These are phyloP conservation scores for Pneumocystis murina DNA, from an alignment of 1,139 yeast genomes.

Conservation along the genomic window DNA sequence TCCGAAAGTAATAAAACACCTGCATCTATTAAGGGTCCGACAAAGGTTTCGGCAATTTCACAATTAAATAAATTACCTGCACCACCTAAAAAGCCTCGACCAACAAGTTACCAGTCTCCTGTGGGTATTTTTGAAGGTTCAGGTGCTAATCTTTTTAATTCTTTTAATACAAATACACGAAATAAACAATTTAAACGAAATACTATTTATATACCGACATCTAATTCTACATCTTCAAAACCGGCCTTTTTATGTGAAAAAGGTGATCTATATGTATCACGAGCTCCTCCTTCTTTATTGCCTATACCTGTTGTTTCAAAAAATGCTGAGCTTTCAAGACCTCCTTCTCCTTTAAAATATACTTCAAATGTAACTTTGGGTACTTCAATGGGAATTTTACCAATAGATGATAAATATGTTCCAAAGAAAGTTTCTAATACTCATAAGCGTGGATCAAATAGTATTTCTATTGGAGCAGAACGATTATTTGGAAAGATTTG, in stretches of 20 bases:
- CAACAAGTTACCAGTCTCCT: slow-evolving; percentile 8
- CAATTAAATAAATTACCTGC: slow-evolving; percentile 2
- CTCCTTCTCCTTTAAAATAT: not conserved
- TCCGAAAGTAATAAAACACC: not conserved
- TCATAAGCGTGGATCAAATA: not conserved
- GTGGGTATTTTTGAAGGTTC: not conserved
- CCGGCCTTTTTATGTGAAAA: not conserved
- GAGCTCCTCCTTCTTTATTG: not conserved
- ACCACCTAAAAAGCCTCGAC: slow-evolving; percentile 9
- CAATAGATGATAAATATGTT: not conserved
- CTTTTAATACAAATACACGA: not conserved
- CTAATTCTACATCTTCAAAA: not conserved
- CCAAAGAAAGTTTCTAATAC: not conserved
- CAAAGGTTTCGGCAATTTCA: not conserved
- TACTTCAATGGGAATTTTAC: not conserved
- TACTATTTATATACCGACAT: not conserved
- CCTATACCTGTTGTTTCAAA: not conserved
- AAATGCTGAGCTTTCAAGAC: not conserved
- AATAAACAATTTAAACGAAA: not conserved
- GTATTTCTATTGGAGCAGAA: not conserved
- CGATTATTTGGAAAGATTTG: not conserved
- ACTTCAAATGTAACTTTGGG: not conserved
- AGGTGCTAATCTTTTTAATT: not conserved
- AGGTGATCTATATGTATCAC: not conserved
- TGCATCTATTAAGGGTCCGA: not conserved